Percentiles rank a stretch among this genome's conserved stretches.
Evolutionary conservation across 129 eudicot species (phyloP).

Genomic region (Flaveria trinervia): DNA sequence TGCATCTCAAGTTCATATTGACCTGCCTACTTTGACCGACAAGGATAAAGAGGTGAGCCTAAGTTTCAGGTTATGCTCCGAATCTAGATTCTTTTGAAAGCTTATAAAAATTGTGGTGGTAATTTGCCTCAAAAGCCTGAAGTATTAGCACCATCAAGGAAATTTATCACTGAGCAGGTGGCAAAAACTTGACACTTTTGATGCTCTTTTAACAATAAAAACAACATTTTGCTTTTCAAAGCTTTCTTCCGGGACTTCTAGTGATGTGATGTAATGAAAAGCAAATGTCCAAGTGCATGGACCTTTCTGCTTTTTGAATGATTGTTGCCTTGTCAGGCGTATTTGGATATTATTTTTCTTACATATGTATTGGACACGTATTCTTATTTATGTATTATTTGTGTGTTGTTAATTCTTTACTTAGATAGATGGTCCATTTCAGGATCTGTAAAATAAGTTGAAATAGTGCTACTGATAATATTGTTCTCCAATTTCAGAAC

Average conservation of each 20-base stretch:
- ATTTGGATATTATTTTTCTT: neutral
- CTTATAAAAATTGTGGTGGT: neutral
- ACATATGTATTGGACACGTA: neutral
- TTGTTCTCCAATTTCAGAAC: slow-evolving; percentile 40
- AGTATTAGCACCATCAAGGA: neutral
- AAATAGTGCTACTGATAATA: slow-evolving; percentile 1
- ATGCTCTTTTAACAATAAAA: neutral
- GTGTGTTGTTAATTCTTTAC: neutral
- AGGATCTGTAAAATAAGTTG: neutral
- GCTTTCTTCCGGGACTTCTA: neutral
- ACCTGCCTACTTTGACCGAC: slow-evolving; percentile 78
- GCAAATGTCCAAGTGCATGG: no score
- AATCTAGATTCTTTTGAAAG: slow-evolving; percentile 16
- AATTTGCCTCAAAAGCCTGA: no score
- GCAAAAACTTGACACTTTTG: neutral
- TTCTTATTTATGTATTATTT: neutral
- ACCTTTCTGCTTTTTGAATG: neutral
- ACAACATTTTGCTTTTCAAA: neutral
- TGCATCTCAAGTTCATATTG: slow-evolving; percentile 74
- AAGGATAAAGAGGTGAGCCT: slow-evolving; percentile 72
- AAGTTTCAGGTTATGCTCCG: neutral
- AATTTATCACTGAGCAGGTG: neutral
- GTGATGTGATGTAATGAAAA: slow-evolving; percentile 9
- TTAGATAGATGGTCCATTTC: neutral
- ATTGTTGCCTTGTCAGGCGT: slow-evolving; percentile 2